Base-by-base conservation (phyloP, 768 basidiomycete species). In the Psilocybe tampanensis region DNA sequence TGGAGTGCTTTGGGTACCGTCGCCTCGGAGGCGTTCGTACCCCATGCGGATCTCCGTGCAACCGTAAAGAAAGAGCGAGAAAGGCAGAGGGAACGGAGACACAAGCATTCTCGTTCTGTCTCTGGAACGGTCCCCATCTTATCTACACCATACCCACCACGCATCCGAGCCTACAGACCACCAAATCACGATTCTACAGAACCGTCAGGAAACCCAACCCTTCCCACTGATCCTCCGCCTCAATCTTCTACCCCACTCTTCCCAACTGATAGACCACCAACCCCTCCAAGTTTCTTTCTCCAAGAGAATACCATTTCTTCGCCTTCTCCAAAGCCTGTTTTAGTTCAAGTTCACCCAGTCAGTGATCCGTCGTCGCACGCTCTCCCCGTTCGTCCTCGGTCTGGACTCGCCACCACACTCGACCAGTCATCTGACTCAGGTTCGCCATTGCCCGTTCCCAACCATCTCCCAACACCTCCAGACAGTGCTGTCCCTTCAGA, bases 201-300 rank as follows among this genome's bases (percentile, higher is more conserved):
- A 12, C 52, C 50, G 18, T 60, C 62, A 42, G 55, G 66, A n/a
- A 61, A 62, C 21, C 55, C 63, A 12, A 41, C 52, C 26, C 66
- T 66, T 57, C 59, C 66, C 4, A 54, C 51, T 21, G 54, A 55
- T 8, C 62, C 55, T n/a, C 66, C 57, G 43, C 67, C 47, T 26
- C 56, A 54, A 54, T 58, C 53, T 50, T 60, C 60, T 41, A 60
- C 69, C 7, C 61, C 65, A 29, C 41, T 62, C 55, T 61, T 69
- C 47, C 60, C 60, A 39, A 60, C 49, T 49, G 68, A 65, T 21
- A 67, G 60, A 44, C 76, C 76, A 17, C 64, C 73, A 26, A 70
- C 76, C 1, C 76, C 76, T 13, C 76, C 76, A 15, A 77, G 74
- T 53, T 70, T 73, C 62, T 78, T 76, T 57, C 68, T 76, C 7